phyloP scores from a whole-genome alignment of 2,329 filamentous ascomycete genomes.

The Hymenotorrendiella dingleyae region DNA sequence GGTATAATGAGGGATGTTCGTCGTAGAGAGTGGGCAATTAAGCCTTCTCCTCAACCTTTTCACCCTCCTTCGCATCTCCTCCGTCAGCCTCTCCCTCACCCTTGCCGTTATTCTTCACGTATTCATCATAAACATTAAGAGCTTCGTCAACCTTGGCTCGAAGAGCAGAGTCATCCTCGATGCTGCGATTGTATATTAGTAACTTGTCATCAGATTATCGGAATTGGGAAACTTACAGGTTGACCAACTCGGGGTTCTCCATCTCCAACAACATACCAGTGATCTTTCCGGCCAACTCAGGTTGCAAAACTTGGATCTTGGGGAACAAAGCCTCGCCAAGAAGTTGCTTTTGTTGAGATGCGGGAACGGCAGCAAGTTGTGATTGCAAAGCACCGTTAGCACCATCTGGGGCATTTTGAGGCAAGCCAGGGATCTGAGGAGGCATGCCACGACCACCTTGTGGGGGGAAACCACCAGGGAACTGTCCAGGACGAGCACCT shows the following conservation, averaged over 20 bases:
- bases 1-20: slow-evolving; percentile 6
- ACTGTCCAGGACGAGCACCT: slow-evolving; percentile 32
- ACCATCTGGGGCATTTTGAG: slow-evolving; percentile 30
- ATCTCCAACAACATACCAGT: slow-evolving; percentile 99
- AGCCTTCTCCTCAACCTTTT: slow-evolving; percentile 47
- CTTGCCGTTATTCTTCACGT: slow-evolving; percentile 64
- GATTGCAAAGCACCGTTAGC: slow-evolving; percentile 42
- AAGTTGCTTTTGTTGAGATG: slow-evolving; percentile 94
- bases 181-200: too few species aligned
- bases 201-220: too few species aligned
- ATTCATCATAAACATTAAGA: slow-evolving; percentile 95
- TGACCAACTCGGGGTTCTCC: slow-evolving; percentile 91
- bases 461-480: slow-evolving; percentile 31
- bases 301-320: slow-evolving; percentile 93
- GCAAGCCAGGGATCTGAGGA: slow-evolving; percentile 27
- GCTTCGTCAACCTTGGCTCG: slow-evolving; percentile 97
- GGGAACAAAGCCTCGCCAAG: slow-evolving; percentile 97
- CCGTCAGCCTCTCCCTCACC: slow-evolving; percentile 32
- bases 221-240: slow-evolving; percentile 66
- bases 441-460: slow-evolving; percentile 32
- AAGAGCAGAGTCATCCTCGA: slow-evolving; percentile 83
- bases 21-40: slow-evolving; percentile 34
- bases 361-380: slow-evolving; percentile 49
- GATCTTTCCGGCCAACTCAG: slow-evolving; percentile 96
- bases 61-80: slow-evolving; percentile 42